Evolutionary conservation across 2,329 filamentous ascomycete genomes (phyloP), one percentile per base, ranked within the genome.

Genomic region (Fusarium algeriense): DNA sequence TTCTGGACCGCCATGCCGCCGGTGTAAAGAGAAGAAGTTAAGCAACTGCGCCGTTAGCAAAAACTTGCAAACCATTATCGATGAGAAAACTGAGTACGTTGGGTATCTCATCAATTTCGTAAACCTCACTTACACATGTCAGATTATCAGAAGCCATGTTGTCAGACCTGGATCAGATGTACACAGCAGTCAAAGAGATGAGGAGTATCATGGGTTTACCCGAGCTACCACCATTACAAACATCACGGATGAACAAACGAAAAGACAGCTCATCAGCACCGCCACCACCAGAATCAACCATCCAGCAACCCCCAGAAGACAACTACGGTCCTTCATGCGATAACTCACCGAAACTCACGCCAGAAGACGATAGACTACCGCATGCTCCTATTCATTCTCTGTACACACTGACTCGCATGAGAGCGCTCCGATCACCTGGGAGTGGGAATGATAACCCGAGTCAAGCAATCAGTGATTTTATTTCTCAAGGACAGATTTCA

Each of bases 31-130:
- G 60, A 74, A 79, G 20, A 80, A 79, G 26, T 65, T 83, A 3
- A 76, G 77, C 20, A 84, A 10, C 1, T 83, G 81, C 52, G 77
- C 81, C 0, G 67, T 83, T n/a, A 82, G 81, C 64, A 83, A 83
- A 73, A 83, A 80, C 32, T 69, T 83, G 1, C 81, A 83, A 57
- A 83, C 79, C 5, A 78, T 83, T 15, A 83, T 83, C 10, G 80
- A 81, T 55, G 81, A 83, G 35, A 80, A 80, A 48, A 78, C 79
- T n/a, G 80, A 81, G 80, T 82, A 74, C 48, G 76, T 0, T 1
- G 1, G 1, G 1, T 3, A 0, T 11, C 30, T 30, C 30, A 11
- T 3, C 1, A 10, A 2, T 2, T 2, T 0, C 4, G 3, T 0
- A 11, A 7, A 1, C 1, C 1, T 0, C 3, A 14, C 53, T 73